phyloP scores from a whole-genome alignment of 1,284 basidiomycete species.

The Trametes polyzona region DNA sequence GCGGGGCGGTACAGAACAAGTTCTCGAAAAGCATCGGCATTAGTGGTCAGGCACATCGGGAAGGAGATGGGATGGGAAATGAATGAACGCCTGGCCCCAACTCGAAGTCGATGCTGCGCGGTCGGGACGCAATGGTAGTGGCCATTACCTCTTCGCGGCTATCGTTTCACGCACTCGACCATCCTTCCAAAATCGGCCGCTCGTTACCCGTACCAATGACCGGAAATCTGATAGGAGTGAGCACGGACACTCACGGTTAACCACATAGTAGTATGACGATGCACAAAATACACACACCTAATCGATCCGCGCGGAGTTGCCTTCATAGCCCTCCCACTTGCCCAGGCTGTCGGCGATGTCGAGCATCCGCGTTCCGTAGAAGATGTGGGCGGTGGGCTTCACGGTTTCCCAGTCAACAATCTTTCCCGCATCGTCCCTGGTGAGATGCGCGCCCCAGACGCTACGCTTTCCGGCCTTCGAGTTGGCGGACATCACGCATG shows the following conservation, averaged over 20 bases:
- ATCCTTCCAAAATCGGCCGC: too few species aligned
- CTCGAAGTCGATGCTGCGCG: not conserved
- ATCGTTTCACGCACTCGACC: too few species aligned
- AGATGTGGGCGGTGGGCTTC: slow-evolving; percentile 64
- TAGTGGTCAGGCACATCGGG: not conserved
- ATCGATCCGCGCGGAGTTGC: slow-evolving; percentile 40
- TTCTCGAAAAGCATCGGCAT: not conserved
- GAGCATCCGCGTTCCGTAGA: slow-evolving; percentile 63
- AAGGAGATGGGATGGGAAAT: not conserved
- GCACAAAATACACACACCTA: too few species aligned
- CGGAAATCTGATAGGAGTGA: too few species aligned
- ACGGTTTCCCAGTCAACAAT: slow-evolving; percentile 54
- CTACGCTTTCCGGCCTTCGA: slow-evolving; percentile 48
- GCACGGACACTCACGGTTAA: too few species aligned
- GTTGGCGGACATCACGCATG: slow-evolving; percentile 53
- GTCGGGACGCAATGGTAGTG: not conserved
- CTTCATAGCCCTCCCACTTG: slow-evolving; percentile 68
- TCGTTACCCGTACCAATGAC: too few species aligned
- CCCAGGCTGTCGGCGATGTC: slow-evolving; percentile 55
- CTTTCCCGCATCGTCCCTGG: slow-evolving; percentile 50
- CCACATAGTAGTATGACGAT: too few species aligned
- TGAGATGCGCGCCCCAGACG: slow-evolving; percentile 58
- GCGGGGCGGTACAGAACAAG: not conserved
- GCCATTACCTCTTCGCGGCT: not conserved
- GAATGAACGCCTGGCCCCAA: not conserved